Evolutionary conservation across 2,329 filamentous ascomycete genomes (phyloP).

Genomic region (Didymella glomerata): DNA sequence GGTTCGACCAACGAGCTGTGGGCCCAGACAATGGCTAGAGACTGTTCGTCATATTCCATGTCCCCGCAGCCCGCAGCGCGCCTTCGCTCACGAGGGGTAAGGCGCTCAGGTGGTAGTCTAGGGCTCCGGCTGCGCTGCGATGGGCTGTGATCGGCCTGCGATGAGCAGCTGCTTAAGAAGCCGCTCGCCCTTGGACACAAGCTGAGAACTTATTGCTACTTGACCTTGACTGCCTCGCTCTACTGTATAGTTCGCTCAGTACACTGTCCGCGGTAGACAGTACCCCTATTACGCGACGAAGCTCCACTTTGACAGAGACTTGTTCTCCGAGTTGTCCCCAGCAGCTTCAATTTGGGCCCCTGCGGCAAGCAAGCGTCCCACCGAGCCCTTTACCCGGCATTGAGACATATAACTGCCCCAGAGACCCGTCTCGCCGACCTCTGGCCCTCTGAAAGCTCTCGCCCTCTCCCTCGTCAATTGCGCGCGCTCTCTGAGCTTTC

Average conservation of each 20-base stretch:
- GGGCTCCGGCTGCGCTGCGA: slow-evolving; percentile 16
- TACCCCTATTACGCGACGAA: slow-evolving; percentile 21
- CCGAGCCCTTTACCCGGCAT: slow-evolving; percentile 51
- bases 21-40: slow-evolving; percentile 42
- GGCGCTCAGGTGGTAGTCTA: slow-evolving; percentile 10
- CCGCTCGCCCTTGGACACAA: slow-evolving; percentile 29
- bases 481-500: slow-evolving; percentile 8
- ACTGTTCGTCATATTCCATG: slow-evolving; percentile 46
- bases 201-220: slow-evolving; percentile 1
- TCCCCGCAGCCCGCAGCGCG: slow-evolving; percentile 37
- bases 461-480: slow-evolving; percentile 12
- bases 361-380: slow-evolving; percentile 40
- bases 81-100: slow-evolving; percentile 37
- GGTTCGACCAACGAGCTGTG: slow-evolving; percentile 29
- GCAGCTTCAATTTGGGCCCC: slow-evolving; percentile 38
- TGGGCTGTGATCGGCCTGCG: slow-evolving; percentile 19
- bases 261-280: slow-evolving; percentile 6
- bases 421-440: slow-evolving; percentile 18
- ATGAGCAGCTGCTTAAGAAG: slow-evolving; percentile 27
- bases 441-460: slow-evolving; percentile 16
- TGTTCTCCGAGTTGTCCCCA: slow-evolving; percentile 39
- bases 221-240: slow-evolving; percentile 1
- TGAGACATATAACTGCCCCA: slow-evolving; percentile 37
- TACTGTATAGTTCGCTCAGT: slow-evolving; percentile 2
- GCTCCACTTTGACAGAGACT: slow-evolving; percentile 38